Percentiles rank a stretch among this genome's conserved stretches.
Conservation (phyloP, 371 early-diverging fungal species). For the Lichtheimia hyalospora region DNA sequence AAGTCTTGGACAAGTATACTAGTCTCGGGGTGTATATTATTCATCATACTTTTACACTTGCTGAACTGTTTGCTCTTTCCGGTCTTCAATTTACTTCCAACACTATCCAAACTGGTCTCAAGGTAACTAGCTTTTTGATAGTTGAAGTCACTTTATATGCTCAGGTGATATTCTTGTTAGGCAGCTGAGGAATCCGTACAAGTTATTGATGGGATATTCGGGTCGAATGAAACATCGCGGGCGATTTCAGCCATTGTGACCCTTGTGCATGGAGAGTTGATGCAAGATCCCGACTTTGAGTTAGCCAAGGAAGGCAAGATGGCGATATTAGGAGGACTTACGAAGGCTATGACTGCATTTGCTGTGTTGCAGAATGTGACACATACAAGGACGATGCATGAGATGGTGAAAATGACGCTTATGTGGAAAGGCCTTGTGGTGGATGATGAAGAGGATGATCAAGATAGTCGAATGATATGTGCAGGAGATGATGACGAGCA, state of each 20-base stretch:
- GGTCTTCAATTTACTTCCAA: conserved; percentile 77
- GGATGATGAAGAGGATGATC: conserved; percentile 30
- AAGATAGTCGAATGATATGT: conserved; percentile 52
- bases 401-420: conserved; percentile 36
- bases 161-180: conserved; percentile 27
- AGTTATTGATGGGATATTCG: conserved; percentile 88
- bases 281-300: conserved; percentile 66
- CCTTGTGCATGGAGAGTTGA: conserved; percentile 72
- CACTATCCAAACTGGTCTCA: conserved; percentile 69
- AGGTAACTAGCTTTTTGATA: conserved; percentile 36
- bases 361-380: conserved; percentile 86
- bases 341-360: conserved; percentile 84
- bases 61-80: conserved; percentile 77
- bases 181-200: conserved; percentile 88
- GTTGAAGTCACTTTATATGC: not conserved
- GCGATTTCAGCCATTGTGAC: conserved; percentile 83
- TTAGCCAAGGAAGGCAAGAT: conserved; percentile 64
- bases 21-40: conserved; percentile 67
- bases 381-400: conserved; percentile 53
- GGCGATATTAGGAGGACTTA: conserved; percentile 68
- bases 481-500: conserved; percentile 15
- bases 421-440: conserved; percentile 58
- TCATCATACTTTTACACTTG: conserved; percentile 73
- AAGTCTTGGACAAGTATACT: conserved; percentile 71
- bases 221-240: conserved; percentile 88